These are phyloP conservation scores for Amoeboradix gromovi DNA, from an alignment of 371 early-diverging fungal genomes.

Conservation along the genomic window DNA sequence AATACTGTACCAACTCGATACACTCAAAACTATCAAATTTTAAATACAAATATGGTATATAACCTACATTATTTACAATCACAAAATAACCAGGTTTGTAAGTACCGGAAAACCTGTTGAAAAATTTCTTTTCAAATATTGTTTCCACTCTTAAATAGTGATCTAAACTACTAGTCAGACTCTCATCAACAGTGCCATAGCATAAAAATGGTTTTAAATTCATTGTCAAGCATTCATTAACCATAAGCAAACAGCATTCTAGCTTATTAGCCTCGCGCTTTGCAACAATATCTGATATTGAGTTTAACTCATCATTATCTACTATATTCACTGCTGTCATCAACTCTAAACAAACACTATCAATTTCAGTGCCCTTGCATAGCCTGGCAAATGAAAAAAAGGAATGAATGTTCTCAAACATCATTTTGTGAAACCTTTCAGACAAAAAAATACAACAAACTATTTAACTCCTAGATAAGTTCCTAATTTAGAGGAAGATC, in stretches of 20 bases:
- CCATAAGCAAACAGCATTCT: not conserved
- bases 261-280: not conserved
- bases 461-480: too few relatives aligned
- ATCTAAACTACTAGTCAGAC: not conserved
- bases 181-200: not conserved
- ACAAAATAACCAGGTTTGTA: not conserved
- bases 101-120: not conserved
- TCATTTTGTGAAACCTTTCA: not conserved
- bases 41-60: not conserved
- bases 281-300: not conserved
- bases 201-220: not conserved
- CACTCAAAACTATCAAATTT: not conserved
- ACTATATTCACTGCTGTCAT: not conserved
- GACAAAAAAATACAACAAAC: too few relatives aligned
- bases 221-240: not conserved
- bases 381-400: not conserved
- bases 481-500: too few relatives aligned
- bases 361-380: not conserved
- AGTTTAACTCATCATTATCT: not conserved
- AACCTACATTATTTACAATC: not conserved
- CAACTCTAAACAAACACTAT: not conserved
- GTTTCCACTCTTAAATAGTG: not conserved
- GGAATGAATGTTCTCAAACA: not conserved
- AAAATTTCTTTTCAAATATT: not conserved
- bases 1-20: not conserved